Evolutionary conservation across 148 eudicot species (phyloP), one percentile per base, ranked within the genome.

Genomic region (Vaccinium myrtillus): DNA sequence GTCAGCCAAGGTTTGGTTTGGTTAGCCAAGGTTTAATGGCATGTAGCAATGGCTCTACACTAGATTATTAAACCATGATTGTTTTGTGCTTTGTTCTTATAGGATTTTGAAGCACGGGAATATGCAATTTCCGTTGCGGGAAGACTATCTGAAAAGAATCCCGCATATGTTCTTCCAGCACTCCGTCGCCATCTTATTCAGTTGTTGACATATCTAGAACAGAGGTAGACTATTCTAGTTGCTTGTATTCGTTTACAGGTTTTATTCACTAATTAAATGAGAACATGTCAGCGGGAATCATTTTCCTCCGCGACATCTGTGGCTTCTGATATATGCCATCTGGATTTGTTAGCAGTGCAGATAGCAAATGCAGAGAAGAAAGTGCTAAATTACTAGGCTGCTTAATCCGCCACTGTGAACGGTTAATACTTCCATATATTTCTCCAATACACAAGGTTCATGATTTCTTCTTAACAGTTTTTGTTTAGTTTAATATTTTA

Each of bases 111-210:
- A 87, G 98, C 94, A 78, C 92, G 99, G 80, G 98, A 92, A 83
- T 91, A 86, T 89, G 94, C 99, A 67, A 97, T 97, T 53, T 91
- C 98, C 58, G 91, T 97, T 80, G 95, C 98, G 63, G 99, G 98
- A 65, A 93, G 99, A 73, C 87, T 97, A 82, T 93, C 99, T 84
- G 99, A 92, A 89, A 97, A 95, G 88, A 97, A 97, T 94, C 99
- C 99, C 84, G 99, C 99, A 85, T 94, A 97, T 91, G 98, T 97
- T 88, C 98, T 95, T 81, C 99, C 99, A 32, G 99, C 99, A 84
- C 98, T 97, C 73, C 98, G 99, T 75, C 96, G 98, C 87, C 95
- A 94, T 91, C 98, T 97, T 78, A 97, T 95, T 87, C 98, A 95
- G 82, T 81, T 97, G 82, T 88, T 97, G 86, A 97, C 93, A 58